A percentile compares a stretch with the other conserved stretches of the same genome.
Conservation (phyloP, 2,329 filamentous ascomycete species). For the Aspergillus eucalypticola region DNA sequence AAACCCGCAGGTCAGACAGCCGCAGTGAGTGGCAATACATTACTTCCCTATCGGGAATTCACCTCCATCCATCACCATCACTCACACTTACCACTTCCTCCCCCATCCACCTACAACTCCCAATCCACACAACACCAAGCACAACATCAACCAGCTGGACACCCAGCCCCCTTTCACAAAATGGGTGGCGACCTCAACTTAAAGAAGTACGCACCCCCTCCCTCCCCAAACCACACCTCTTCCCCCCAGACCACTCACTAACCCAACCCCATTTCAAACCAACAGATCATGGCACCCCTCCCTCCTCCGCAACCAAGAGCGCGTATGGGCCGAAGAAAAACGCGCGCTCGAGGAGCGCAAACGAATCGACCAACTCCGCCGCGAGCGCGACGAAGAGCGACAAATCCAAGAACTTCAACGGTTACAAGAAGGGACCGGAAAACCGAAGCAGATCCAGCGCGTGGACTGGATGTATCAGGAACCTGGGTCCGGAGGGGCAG, state of each 20-base stretch:
- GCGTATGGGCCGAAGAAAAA: slow-evolving; percentile 88
- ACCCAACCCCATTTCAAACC: not conserved
- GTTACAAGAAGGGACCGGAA: slow-evolving; percentile 85
- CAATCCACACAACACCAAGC: not conserved
- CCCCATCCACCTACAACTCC: not conserved
- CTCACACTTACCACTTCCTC: not conserved
- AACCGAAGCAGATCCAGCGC: slow-evolving; percentile 73
- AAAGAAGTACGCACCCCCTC: slow-evolving; percentile 63
- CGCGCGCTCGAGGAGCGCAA: slow-evolving; percentile 94
- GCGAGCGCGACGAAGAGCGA: slow-evolving; percentile 91
- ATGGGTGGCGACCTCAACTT: slow-evolving; percentile 96
- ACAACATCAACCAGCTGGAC: not conserved
- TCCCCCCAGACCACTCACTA: not conserved
- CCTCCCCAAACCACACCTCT: too few relatives aligned
- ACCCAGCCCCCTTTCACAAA: slow-evolving; percentile 37
- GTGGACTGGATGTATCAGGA: slow-evolving; percentile 99
- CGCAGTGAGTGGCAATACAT: slow-evolving; percentile 4
- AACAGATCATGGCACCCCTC: slow-evolving; percentile 83
- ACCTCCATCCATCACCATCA: not conserved
- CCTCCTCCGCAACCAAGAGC: slow-evolving; percentile 84
- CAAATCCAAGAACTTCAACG: slow-evolving; percentile 88
- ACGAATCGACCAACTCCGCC: slow-evolving; percentile 83
- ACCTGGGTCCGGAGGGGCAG: slow-evolving; percentile 62
- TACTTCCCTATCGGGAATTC: slow-evolving; percentile 10
- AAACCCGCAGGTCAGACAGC: slow-evolving; percentile 5